Evolutionary conservation across 2,329 filamentous ascomycete genomes (phyloP), one percentile per base, ranked within the genome.

Genomic region (Neobulgaria alba): DNA sequence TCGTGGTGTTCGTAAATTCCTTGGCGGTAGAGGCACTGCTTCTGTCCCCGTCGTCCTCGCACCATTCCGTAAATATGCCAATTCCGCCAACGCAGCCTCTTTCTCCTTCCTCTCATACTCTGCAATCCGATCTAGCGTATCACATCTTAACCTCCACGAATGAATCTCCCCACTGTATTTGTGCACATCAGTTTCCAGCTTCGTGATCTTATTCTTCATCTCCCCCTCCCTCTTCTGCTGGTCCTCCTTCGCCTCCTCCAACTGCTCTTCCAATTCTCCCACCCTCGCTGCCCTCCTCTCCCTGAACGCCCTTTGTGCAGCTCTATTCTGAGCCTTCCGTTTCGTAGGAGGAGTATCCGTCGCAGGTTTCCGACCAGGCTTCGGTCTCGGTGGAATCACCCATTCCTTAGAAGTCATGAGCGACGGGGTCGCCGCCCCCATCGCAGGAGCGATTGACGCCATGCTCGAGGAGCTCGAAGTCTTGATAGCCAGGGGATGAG

Each of bases 311-410:
- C 90, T 73, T 66, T 96, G 90, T 3, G 90, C 90, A 34, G 86
- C 85, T 45, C 92, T 77, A 62, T 96, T 96, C 66, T 96, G 92
- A 1, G 86, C 85, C 68, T 95, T 93, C 51, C 92, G 79, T 67
- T 94, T 94, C 32, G 88, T 94, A 2, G 85, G 85, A 10, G 89
- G 88, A 38, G 89, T 93, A 59, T 95, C 89, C 26, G 86, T 93
- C 34, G 87, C 86, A 3, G 90, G 89, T 71, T 96, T 96, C 53
- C 90, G 79, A 36, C 90, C 90, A 16, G 92, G 90, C 69, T 89
- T 90, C 34, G 85, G 85, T 46, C 85, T 75, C 19, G 85, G 85
- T 17, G 85, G 85, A 33, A 92, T 79, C 17, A 90, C 73, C 85
- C 85, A 92, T 76, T 90, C 83, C 62, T 81, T 89, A 54, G 76